Evolutionary conservation across 2,329 filamentous ascomycete species (phyloP).

Genomic region (Apiospora marii): DNA sequence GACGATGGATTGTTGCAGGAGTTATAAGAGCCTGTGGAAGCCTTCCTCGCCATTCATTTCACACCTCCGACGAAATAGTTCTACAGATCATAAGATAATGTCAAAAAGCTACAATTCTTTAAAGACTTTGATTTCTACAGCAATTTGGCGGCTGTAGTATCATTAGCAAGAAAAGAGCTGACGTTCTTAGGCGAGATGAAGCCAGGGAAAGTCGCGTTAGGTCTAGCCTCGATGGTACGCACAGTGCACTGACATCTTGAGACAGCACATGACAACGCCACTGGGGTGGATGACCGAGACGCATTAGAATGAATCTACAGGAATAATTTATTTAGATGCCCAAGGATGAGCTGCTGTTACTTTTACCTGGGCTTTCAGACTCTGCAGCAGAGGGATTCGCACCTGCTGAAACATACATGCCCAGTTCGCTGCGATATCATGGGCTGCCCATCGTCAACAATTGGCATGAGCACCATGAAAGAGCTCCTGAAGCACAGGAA

Average conservation of each 20-base stretch:
- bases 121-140: neutral
- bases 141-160: neutral
- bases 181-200: constrained; percentile 2
- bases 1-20: neutral
- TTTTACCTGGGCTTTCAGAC: neutral
- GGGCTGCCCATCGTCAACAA: neutral
- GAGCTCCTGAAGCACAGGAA: neutral
- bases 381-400: neutral
- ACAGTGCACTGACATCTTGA: neutral
- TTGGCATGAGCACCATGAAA: neutral
- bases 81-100: neutral
- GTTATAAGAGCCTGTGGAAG: neutral
- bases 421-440: neutral
- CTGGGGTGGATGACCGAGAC: neutral
- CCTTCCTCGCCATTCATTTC: neutral
- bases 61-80: neutral
- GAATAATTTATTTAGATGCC: neutral
- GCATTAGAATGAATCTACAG: neutral
- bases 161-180: neutral
- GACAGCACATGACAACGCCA: neutral
- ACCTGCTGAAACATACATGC: neutral
- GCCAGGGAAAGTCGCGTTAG: neutral
- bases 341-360: neutral
- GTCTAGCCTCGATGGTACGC: neutral
- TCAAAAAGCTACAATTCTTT: neutral